These are phyloP conservation scores for Boletus austroedulis DNA, from an alignment of 1,284 basidiomycete genomes.

Conservation along the genomic window DNA sequence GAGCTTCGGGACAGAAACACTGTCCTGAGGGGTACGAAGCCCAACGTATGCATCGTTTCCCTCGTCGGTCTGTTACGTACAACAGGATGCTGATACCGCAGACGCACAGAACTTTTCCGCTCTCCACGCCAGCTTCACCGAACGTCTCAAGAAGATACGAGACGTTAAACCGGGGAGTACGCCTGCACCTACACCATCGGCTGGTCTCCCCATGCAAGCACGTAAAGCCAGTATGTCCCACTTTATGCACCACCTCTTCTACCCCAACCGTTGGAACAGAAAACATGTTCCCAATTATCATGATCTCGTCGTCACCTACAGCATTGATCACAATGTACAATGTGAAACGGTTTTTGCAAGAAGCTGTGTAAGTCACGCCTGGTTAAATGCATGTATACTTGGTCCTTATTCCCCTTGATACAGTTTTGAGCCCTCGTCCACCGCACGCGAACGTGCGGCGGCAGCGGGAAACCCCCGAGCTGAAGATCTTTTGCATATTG, in stretches of 20 bases:
- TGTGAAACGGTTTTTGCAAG: conserved; percentile 89
- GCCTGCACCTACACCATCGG: conserved; percentile 36
- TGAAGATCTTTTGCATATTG: conserved; percentile 82
- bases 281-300: conserved; percentile 86
- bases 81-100: not conserved
- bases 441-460: conserved; percentile 64
- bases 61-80: not conserved
- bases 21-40: conserved; percentile 72
- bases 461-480: conserved; percentile 72
- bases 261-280: conserved; percentile 34
- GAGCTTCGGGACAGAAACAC: conserved; percentile 75
- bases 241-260: not conserved
- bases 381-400: too few species aligned
- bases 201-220: conserved; percentile 52
- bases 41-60: conserved; percentile 52
- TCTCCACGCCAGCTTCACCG: conserved; percentile 57
- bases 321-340: conserved; percentile 98
- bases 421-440: conserved; percentile 79
- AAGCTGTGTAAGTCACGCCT: conserved; percentile 62
- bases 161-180: conserved; percentile 55
- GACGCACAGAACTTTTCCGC: conserved; percentile 66
- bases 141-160: conserved; percentile 74
- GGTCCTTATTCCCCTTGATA: conserved; percentile 27
- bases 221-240: conserved; percentile 57
- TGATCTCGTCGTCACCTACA: conserved; percentile 88